phyloP scores from a whole-genome alignment of 2,329 filamentous ascomycete genomes.

The Nannizzia gypsea region DNA sequence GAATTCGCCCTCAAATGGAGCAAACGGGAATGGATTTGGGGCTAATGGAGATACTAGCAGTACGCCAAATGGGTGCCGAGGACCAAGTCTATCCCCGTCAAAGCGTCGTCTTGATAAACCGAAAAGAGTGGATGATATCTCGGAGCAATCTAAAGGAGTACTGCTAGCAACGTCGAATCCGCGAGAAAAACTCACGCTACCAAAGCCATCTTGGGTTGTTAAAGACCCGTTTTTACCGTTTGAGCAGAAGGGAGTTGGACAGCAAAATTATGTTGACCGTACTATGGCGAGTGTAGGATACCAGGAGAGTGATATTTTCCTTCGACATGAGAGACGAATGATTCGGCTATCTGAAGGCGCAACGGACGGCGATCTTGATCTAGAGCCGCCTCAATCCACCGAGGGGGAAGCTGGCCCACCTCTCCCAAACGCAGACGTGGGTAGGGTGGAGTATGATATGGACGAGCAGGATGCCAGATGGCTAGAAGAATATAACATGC shows the following conservation, averaged over 20 bases:
- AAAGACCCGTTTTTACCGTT: conserved; percentile 38
- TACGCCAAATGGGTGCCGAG: conserved; percentile 9
- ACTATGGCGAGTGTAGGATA: conserved; percentile 94
- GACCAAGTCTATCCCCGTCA: conserved; percentile 24
- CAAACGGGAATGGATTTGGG: conserved; percentile 17
- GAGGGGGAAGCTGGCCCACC: conserved; percentile 45
- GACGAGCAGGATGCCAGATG: conserved; percentile 98
- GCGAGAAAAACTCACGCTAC: conserved; percentile 38
- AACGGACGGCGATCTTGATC: conserved; percentile 52
- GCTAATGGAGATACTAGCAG: conserved; percentile 20
- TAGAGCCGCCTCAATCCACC: conserved; percentile 41
- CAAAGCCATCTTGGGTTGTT: conserved; percentile 38
- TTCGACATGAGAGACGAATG: conserved; percentile 61
- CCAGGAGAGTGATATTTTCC: conserved; percentile 84
- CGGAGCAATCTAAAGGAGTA: conserved; percentile 14
- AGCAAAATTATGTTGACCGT: conserved; percentile 86
- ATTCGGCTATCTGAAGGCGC: conserved; percentile 51
- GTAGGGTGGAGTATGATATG: conserved; percentile 97
- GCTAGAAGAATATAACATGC: conserved; percentile 71
- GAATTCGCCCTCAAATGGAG: conserved; percentile 12
- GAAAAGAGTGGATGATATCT: conserved; percentile 44
- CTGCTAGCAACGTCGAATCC: conserved; percentile 38
- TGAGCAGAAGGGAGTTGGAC: conserved; percentile 73
- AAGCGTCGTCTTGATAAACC: conserved; percentile 54
- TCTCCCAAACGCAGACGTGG: conserved; percentile 45